These are phyloP conservation scores for Fusarium circinatum DNA, from an alignment of 2,329 filamentous ascomycete species.

Conservation along the genomic window DNA sequence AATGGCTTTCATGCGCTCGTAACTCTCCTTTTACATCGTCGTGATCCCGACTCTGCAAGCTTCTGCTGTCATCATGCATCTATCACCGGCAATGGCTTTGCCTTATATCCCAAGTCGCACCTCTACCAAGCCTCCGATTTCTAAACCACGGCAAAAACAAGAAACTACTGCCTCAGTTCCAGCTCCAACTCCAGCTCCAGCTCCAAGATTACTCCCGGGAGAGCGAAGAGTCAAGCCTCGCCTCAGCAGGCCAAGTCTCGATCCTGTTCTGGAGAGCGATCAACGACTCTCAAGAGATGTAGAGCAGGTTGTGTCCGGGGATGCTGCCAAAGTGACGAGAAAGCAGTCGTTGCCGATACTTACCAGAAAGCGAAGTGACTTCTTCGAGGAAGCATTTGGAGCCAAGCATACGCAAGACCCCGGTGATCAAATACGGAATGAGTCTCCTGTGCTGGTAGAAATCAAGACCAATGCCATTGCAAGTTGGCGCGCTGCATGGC, in stretches of 20 bases:
- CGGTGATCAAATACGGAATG: conserved; percentile 59
- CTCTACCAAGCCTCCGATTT: not conserved
- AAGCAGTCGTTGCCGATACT: conserved; percentile 36
- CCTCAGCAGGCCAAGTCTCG: conserved; percentile 37
- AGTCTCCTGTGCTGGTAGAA: conserved; percentile 69
- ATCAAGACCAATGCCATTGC: conserved; percentile 49
- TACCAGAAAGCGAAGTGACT: conserved; percentile 42
- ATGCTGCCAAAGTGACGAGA: conserved; percentile 22
- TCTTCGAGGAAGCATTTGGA: conserved; percentile 59
- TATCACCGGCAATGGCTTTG: conserved; percentile 25
- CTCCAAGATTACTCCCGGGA: conserved; percentile 10
- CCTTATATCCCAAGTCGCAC: conserved; percentile 3
- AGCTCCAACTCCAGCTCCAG: not conserved
- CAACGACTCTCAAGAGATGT: conserved; percentile 31
- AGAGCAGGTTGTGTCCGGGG: conserved; percentile 19
- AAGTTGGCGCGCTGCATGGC: conserved; percentile 5
- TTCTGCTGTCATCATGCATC: conserved; percentile 9
- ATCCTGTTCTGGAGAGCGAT: conserved; percentile 47
- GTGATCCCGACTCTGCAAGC: not conserved
- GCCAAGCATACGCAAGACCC: conserved; percentile 39
- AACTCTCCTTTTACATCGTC: not conserved
- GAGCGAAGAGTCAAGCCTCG: conserved; percentile 35
- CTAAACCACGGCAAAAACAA: conserved; percentile 11
- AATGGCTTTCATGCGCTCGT: not conserved
- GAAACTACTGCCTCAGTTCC: not conserved